These are phyloP conservation scores for Epicoccum sorghinum DNA, from an alignment of 2,329 filamentous ascomycete species.

Conservation along the genomic window DNA sequence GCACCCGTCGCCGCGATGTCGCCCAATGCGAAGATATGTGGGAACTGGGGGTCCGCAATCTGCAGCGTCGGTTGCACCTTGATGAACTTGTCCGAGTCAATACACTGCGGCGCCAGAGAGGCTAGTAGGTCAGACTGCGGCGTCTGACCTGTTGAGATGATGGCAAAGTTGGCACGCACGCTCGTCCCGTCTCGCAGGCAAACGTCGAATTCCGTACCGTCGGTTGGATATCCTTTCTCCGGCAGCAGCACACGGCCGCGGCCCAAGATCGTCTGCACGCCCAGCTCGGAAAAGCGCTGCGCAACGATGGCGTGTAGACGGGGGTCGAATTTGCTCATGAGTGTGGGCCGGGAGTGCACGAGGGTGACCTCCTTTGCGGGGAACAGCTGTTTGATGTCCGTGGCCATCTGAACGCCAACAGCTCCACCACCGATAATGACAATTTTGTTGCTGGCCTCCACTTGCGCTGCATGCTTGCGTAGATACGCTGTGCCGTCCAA, in stretches of 20 bases:
- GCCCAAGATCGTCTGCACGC: conserved; percentile 53
- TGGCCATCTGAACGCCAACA: conserved; percentile 66
- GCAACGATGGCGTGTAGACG: conserved; percentile 50
- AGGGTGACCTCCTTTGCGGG: conserved; percentile 63
- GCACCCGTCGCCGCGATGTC: conserved; percentile 59
- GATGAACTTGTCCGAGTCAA: conserved; percentile 57
- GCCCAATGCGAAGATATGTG: conserved; percentile 67
- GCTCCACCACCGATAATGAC: conserved; percentile 62
- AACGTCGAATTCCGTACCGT: conserved; percentile 5
- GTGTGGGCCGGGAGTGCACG: conserved; percentile 61
- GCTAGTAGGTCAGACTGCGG: conserved; percentile 61
- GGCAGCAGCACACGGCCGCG: neutral
- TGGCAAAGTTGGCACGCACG: conserved; percentile 39
- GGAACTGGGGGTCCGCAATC: conserved; percentile 54
- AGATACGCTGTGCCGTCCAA: conserved; percentile 30
- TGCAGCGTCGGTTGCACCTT: conserved; percentile 64
- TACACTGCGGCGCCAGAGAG: conserved; percentile 51
- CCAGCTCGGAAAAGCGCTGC: conserved; percentile 56
- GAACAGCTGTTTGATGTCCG: conserved; percentile 63
- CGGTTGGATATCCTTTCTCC: neutral
- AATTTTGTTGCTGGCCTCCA: conserved; percentile 55
- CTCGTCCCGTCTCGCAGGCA: neutral
- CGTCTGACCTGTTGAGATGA: conserved; percentile 65
- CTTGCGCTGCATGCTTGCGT: conserved; percentile 57
- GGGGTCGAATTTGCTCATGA: conserved; percentile 58